phyloP scores from a whole-genome alignment of 2,329 filamentous ascomycete genomes.

The Setomelanomma holmii region DNA sequence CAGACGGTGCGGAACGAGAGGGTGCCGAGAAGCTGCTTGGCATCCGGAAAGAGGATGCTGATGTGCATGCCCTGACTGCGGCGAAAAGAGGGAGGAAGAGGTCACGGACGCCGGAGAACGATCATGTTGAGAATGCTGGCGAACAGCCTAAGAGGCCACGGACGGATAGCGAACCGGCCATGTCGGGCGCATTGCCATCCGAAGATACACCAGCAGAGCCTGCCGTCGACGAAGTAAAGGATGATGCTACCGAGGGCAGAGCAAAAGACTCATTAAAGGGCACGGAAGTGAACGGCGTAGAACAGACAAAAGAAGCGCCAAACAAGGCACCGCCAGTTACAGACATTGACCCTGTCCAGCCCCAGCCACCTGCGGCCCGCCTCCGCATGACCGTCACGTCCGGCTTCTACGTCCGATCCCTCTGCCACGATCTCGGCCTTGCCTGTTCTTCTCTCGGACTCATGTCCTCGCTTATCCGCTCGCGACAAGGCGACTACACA shows the following conservation, averaged over 20 bases:
- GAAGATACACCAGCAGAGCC: slow-evolving; percentile 4
- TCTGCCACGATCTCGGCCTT: slow-evolving; percentile 88
- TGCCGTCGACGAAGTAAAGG: not conserved
- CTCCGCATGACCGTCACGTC: slow-evolving; percentile 93
- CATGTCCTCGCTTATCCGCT: slow-evolving; percentile 85
- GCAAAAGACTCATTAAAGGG: too few species aligned
- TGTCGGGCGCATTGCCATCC: slow-evolving; percentile 41
- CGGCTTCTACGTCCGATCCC: slow-evolving; percentile 93
- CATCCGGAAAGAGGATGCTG: slow-evolving; percentile 42
- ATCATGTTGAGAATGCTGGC: slow-evolving; percentile 19
- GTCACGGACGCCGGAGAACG: slow-evolving; percentile 21
- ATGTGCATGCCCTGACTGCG: slow-evolving; percentile 14
- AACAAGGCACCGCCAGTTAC: not conserved
- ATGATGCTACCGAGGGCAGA: not conserved
- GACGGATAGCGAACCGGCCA: slow-evolving; percentile 38
- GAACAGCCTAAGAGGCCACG: slow-evolving; percentile 32
- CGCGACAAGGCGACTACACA: slow-evolving; percentile 80
- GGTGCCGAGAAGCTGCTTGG: slow-evolving; percentile 73
- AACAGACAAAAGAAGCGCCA: not conserved
- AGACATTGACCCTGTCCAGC: not conserved
- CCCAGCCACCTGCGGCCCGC: slow-evolving; percentile 70
- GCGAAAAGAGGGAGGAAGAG: slow-evolving; percentile 40
- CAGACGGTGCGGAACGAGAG: slow-evolving; percentile 74
- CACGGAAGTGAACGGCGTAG: too few species aligned
- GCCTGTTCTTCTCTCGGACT: slow-evolving; percentile 81